Evolutionary conservation across 805 yeast genomes (phyloP), one percentile per base, ranked within the genome.

Genomic region (Candida boidinii): DNA sequence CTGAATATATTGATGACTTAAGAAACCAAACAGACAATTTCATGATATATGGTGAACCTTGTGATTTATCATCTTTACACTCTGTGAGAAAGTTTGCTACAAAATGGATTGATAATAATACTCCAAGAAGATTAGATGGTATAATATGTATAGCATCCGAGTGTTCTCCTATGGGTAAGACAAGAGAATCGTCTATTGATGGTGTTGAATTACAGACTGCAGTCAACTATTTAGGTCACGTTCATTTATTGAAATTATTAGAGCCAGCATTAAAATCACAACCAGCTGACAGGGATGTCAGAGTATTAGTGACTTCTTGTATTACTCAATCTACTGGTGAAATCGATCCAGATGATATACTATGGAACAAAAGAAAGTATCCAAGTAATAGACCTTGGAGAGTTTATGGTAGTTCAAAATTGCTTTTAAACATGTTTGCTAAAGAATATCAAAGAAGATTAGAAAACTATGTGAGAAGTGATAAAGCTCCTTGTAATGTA

Each of bases 281-380:
- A 59, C 94, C 96, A 3, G 85, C 95, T 0, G 97, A 88, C 56
- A 69, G 99, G 43, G 97, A 88, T 49, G 95, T 92, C 3, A 64
- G 96, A 28, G 73, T 92, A 5, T 53, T 92, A 3, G 43, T 86
- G n/a, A 71, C 88, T 0, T 70, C 86, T 1, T 92, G 98, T 56
- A 59, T 82, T 39, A 62, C 86, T 9, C 92, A 85, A 41, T 73
- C 85, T 2, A 49, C 83, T 56, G 96, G 84, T 2, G 68, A 67
- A 11, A 49, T 90, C 13, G 78, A 80, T 37, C 26, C 72, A 4
- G 56, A 62, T 11, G 86, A 81, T 48, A 65, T 87, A 16, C 62
- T 84, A 32, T 80, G 82, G 78, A 42, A 57, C 2, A 39, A 43
- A 5, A 51, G 72, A 34, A 63, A 67, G 32, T 90, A 84, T 50